Base-by-base conservation (phyloP, 176 grass and related monocot genomes). In the Bonia amplexicaulis region DNA sequence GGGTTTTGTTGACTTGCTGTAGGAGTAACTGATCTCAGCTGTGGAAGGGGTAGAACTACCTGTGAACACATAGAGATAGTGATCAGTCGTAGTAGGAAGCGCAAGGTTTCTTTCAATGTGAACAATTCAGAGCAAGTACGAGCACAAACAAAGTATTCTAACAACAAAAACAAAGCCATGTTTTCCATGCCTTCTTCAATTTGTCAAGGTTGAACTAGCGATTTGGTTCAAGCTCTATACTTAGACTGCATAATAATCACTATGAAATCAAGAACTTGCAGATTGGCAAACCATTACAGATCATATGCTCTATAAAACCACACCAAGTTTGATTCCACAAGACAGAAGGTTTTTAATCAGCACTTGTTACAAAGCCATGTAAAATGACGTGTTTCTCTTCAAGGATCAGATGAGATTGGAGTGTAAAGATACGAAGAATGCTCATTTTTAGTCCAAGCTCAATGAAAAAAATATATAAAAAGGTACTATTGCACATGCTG, bases 21-120 rank as follows among this genome's bases (percentile, higher is more conserved):
- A 4, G 90, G 90, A 53, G 59, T 92, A 51, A 87, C 80, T 79
- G 84, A 80, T 80, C 84, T 83, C 60, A 90, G 62, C 67, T 87
- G 84, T 60, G 37, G 73, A 11, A 87, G 39, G 2, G 89, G 89
- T 74, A 90, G 37, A 87, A 84, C 80, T 12, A 90, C 85, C 89
- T 90, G 84, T 42, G 20, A 55, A 59, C 7, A 59, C 7, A 39
- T 26, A 23, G 13, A 75, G 4, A 87, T 57, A 74, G n/a, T 17
- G 49, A 84, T 90, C 67, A 78, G 55, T 26, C 31, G 0, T 29
- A 37, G 52, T 65, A 63, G 19, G 17, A 65, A 9, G 27, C 54
- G 52, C 11, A 12, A 12, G 0, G 6, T 16, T 15, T 10, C 25
- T 13, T 53, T 48, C 13, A 71, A 9, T 13, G 12, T 33, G 2